Evolutionary conservation across 495 filamentous ascomycete species (phyloP), one percentile per base, ranked within the genome.

Genomic region (Clavariopsis aquatica): DNA sequence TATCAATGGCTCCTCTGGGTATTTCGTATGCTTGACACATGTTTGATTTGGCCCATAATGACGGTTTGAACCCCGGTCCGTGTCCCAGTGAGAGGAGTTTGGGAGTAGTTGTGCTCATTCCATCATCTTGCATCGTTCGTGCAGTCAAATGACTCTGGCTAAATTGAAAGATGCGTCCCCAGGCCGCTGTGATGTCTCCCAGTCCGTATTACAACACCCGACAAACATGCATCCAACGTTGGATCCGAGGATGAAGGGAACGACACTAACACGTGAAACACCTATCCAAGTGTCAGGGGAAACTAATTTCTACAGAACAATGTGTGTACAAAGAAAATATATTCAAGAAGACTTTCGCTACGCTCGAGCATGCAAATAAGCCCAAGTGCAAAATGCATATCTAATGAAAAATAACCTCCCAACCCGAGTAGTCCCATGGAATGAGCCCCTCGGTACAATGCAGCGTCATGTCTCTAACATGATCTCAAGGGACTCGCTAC

Each of bases 321-420:
- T n/a, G n/a, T n/a, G 15, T n/a, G 38, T 43, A 43, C 38, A 43
- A 43, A n/a, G 38, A 43, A 43, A 43, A 43, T 43, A 43, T 43
- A 43, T 43, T 43, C 38, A 43, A 43, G 13, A 43, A 7, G 38
- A 2, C n/a, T n/a, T 43, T 2, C 15, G 13, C 4, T 43, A 9
- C 15, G 38, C 38, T 43, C 38, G 38, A 3, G 3, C 38, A 34
- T 43, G n/a, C n/a, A n/a, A n/a, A n/a, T n/a, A 17, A 17, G 4
- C 38, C 3, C 13, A 17, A 10, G 38, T n/a, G 15, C 6, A 43
- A 43, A 9, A 6, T 17, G 6, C 38, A n/a, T 17, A n/a, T 43
- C 38, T 43, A 43, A 36, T 43, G 9, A 9, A 8, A 43, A n/a
- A 43, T 9, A 43, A 2, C 38, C 38, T 17, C 38, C 38, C 13